Evolutionary conservation across 2,329 filamentous ascomycete genomes (phyloP).

Genomic region (Xylariomycetidae sp.): DNA sequence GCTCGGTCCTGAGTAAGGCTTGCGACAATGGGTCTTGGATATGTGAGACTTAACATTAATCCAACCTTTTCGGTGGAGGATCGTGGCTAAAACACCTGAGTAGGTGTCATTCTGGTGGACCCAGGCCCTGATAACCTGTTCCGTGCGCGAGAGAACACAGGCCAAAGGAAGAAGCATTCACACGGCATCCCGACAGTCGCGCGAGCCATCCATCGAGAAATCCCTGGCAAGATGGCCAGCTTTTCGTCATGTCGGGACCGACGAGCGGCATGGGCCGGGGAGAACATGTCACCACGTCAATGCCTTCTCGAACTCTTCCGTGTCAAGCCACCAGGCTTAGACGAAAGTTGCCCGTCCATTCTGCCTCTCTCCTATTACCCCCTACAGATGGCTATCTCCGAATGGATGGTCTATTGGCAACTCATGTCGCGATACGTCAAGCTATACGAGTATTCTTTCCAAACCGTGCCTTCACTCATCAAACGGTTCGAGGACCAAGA

Average conservation of each 20-base stretch:
- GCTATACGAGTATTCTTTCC: neutral
- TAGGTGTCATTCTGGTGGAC: too few relatives aligned
- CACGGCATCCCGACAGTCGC: too few relatives aligned
- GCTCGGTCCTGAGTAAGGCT: neutral
- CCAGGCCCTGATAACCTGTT: too few relatives aligned
- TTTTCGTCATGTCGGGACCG: too few relatives aligned
- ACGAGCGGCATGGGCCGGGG: too few relatives aligned
- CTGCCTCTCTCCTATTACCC: neutral
- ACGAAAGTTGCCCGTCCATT: neutral
- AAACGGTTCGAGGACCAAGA: neutral
- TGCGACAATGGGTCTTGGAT: neutral
- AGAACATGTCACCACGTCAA: neutral
- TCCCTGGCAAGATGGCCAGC: neutral
- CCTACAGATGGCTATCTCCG: neutral
- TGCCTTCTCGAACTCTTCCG: neutral
- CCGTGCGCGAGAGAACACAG: too few relatives aligned
- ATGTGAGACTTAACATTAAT: too few relatives aligned
- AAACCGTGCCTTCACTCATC: neutral
- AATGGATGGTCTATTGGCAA: constrained; percentile 1
- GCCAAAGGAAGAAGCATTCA: too few relatives aligned
- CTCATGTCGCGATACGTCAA: constrained; percentile 1
- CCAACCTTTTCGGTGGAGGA: too few relatives aligned
- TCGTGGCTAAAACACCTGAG: too few relatives aligned
- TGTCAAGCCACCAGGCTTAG: neutral
- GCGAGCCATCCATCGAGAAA: neutral